A percentile compares a stretch with the other conserved stretches of the same genome.
Conservation (phyloP, 1,139 yeast species). For the Saccharomycopsis hybrid region DNA sequence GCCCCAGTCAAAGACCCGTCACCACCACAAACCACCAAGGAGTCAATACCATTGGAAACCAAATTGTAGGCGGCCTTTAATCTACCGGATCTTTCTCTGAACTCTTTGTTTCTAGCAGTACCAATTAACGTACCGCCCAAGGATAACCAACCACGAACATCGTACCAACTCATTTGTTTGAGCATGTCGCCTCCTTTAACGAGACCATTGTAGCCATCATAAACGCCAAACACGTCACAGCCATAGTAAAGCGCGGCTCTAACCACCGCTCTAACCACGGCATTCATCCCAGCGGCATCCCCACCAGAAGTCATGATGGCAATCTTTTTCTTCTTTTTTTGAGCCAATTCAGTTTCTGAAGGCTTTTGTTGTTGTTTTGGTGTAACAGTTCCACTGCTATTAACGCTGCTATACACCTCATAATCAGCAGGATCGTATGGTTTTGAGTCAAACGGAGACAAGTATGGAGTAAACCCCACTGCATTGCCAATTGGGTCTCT, state of each 20-base stretch:
- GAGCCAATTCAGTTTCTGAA: conserved; percentile 5
- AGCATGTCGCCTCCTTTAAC: conserved; percentile 64
- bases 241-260: conserved; percentile 66
- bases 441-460: conserved; percentile 27
- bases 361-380: no score
- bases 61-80: conserved; percentile 60
- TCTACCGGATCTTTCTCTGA: conserved; percentile 64
- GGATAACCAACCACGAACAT: conserved; percentile 67
- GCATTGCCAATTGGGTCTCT: conserved; percentile 55
- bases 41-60: conserved; percentile 70
- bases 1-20: conserved; percentile 85
- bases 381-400: conserved; percentile 9
- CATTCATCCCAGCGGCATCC: conserved; percentile 84
- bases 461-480: conserved; percentile 33
- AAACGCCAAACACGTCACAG: conserved; percentile 66
- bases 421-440: conserved; percentile 26
- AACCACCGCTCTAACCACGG: conserved; percentile 73
- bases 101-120: conserved; percentile 68
- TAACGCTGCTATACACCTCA: not conserved
- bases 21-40: conserved; percentile 78
- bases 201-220: conserved; percentile 75
- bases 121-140: conserved; percentile 81
- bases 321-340: conserved; percentile 41
- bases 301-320: conserved; percentile 89
- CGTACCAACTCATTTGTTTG: conserved; percentile 67